Base-by-base conservation (phyloP, 805 yeast species). In the Helenozyma baotianmanensis region DNA sequence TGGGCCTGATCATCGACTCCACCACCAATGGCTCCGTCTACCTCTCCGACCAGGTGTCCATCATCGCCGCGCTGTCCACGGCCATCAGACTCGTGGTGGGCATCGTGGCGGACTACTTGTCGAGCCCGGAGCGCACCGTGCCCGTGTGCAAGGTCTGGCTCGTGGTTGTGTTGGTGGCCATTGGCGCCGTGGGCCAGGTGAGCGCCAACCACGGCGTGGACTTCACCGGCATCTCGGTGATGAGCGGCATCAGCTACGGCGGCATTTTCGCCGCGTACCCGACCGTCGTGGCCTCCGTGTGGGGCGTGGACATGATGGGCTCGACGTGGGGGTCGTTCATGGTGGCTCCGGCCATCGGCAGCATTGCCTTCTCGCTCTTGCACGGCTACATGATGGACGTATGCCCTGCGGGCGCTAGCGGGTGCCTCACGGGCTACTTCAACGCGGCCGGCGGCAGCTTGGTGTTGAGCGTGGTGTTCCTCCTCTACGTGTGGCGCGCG, bases 251-350 rank as follows among this genome's bases (percentile, higher is more conserved):
- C 16, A 64, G 76, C 5, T 86, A 90, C 51, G 96, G 97, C 21
- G 85, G 89, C 0, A 53, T 85, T 4, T 90, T 86, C 62, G 88
- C 97, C 0, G 60, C 86, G 5, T 84, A 78, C 47, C 97, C 98
- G 3, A 82, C 95, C 0, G 69, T 88, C 10, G 76, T 88, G 11
- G 81, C 95, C 1, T 68, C 80, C 4, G 76, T 84, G 3, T 92
- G 96, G 88, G 97, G 97, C 0, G 72, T 83, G 14, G 88, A 83
- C 26, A 72, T 84, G 21, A 77, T 90, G 58, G 97, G 97, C 0
- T 83, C 95, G 2, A 83, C 90, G 2, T 90, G 96, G 86, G 97
- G 97, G 2, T 65, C 82, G 16, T 84, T 87, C 54, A 81, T 87
- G 73, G 70, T 84, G 22, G 92, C 94, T 0, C 95, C 96, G 2